These are phyloP conservation scores for Lentithecium fluviatile DNA, from an alignment of 495 filamentous ascomycete species.

Conservation along the genomic window DNA sequence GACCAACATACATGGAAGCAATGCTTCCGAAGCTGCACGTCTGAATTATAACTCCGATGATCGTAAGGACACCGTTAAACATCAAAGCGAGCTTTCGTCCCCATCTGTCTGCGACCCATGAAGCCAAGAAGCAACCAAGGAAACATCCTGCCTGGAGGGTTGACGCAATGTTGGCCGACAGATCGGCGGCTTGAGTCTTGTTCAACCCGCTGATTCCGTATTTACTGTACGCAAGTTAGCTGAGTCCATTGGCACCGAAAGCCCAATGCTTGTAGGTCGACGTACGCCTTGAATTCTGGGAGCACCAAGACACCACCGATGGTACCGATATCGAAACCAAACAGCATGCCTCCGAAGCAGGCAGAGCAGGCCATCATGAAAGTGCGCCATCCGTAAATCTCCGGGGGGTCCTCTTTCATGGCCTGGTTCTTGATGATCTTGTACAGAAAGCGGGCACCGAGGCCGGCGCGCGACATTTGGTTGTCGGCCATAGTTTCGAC, in stretches of 20 bases:
- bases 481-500: too few relatives aligned
- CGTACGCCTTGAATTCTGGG: slow-evolving; percentile 48
- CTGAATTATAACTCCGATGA: slow-evolving; percentile 40
- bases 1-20: slow-evolving; percentile 62
- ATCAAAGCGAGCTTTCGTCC: slow-evolving; percentile 35
- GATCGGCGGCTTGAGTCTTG: slow-evolving; percentile 40
- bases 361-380: slow-evolving; percentile 68
- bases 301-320: slow-evolving; percentile 64
- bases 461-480: neutral
- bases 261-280: neutral
- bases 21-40: slow-evolving; percentile 43
- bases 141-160: slow-evolving; percentile 66
- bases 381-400: slow-evolving; percentile 79
- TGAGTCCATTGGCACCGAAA: neutral
- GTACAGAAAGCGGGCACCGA: slow-evolving; percentile 48
- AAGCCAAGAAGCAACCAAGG: slow-evolving; percentile 56
- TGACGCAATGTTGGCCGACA: slow-evolving; percentile 61
- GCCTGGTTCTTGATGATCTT: slow-evolving; percentile 76
- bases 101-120: slow-evolving; percentile 32
- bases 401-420: slow-evolving; percentile 68
- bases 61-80: slow-evolving; percentile 45
- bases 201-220: slow-evolving; percentile 47
- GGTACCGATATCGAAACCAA: slow-evolving; percentile 64
- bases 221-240: slow-evolving; percentile 39
- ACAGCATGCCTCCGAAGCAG: slow-evolving; percentile 76